Percentiles rank a stretch among this genome's conserved stretches.
These are phyloP conservation scores for Aegilops speltoides DNA, from an alignment of 176 grass and related monocot genomes.

Conservation along the genomic window DNA sequence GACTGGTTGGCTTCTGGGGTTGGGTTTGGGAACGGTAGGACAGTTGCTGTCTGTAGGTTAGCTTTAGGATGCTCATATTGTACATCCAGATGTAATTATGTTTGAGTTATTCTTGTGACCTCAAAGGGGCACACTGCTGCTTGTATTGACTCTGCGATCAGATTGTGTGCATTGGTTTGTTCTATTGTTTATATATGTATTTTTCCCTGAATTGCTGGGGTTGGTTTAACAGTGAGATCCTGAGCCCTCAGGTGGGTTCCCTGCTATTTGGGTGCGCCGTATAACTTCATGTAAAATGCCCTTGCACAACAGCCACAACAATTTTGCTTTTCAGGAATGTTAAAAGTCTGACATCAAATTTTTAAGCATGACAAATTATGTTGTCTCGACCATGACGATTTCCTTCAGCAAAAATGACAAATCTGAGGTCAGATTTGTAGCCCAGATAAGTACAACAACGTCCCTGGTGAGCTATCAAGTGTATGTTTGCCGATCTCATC, in stretches of 20 bases:
- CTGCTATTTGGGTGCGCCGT: neutral
- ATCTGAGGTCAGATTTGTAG: too few species aligned
- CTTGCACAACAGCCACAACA: too few species aligned
- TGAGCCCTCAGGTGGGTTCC: neutral
- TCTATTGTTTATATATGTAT: neutral
- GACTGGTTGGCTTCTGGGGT: too few species aligned
- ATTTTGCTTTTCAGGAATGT: too few species aligned
- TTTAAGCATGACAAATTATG: too few species aligned
- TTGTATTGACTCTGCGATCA: neutral
- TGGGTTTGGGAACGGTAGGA: too few species aligned
- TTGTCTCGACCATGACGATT: too few species aligned
- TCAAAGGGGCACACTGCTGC: neutral
- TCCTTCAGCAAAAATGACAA: too few species aligned
- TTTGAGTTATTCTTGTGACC: conserved; percentile 19
- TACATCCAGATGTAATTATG: conserved; percentile 36
- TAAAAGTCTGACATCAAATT: too few species aligned
- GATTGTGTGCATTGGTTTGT: conserved; percentile 3
- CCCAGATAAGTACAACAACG: too few species aligned
- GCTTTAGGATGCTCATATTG: conserved; percentile 21
- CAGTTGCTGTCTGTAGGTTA: neutral
- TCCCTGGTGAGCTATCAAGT: too few species aligned
- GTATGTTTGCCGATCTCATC: neutral
- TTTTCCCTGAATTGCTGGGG: neutral
- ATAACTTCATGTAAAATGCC: neutral
- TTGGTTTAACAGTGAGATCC: neutral